Base-by-base conservation (phyloP, 2,329 filamentous ascomycete species). In the Pseudogymnoascus sp. region DNA sequence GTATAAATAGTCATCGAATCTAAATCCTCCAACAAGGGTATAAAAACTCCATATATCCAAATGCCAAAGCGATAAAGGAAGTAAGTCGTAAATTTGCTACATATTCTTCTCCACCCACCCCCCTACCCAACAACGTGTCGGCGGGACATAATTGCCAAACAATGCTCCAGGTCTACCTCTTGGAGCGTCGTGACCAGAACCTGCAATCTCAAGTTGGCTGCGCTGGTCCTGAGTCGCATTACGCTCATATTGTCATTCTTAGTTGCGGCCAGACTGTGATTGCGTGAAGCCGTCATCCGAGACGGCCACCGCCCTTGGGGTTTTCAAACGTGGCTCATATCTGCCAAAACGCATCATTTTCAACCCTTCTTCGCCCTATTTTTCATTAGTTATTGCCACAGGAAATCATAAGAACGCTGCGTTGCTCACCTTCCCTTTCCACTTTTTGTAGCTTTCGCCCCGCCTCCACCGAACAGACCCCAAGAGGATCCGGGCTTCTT, bases 41-140 rank as follows among this genome's bases (percentile, higher is more conserved):
- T 58, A 58, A 39, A 22, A 58, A 58, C 57, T 58, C 57, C 57
- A 58, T 33, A 53, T 53, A 53, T 53, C 47, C 47, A 53, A 47
- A 53, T 53, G 28, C 47, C 28, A 53, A 15, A 30, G 30, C 43
- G 43, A 50, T 50, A 50, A 53, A 53, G 33, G 18, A 53, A 53
- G 47, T 53, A 53, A 53, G 47, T 53, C 47, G 47, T 33, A 33
- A 53, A 53, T 33, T 50, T 53, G 28, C 25, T 53, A 53, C 47
- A 53, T 33, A 53, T 53, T 33, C 47, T 15, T 33, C 43, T 5
- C 2, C 25, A 9, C 39, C 39, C 39, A 18, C 18, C 18, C 18
- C 6, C 43, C 22, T 11, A 33, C 9, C 35, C 35, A 36, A 6
- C 35, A 36, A 18, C 2, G n/a, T 30, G 43, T 50, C 25, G 47